Conservation (phyloP, 1,139 yeast species). For the Candida sanyaensis region DNA sequence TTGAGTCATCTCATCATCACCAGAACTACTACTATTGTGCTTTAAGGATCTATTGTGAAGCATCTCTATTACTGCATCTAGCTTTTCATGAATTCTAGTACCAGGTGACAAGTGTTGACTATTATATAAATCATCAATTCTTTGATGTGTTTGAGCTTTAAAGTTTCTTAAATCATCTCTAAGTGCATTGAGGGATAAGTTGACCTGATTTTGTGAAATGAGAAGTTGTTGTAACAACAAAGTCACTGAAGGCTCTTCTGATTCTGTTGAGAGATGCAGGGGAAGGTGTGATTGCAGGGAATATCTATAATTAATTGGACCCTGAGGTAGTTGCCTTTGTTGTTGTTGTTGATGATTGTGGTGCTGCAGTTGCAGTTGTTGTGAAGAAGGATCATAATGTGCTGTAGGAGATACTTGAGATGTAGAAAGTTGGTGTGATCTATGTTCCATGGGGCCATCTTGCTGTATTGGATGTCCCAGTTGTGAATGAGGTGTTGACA, state of each 20-base stretch:
- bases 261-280: not conserved
- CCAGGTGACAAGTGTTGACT: not conserved
- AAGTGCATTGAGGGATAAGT: conserved; percentile 16
- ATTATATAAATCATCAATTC: conserved; percentile 14
- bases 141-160: conserved; percentile 15
- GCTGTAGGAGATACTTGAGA: conserved; percentile 1
- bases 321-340: not conserved
- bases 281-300: not conserved
- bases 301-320: not conserved
- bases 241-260: not conserved
- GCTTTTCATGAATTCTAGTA: conserved; percentile 5
- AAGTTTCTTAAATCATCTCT: conserved; percentile 18
- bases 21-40: not conserved
- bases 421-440: not conserved
- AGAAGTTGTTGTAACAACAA: conserved; percentile 6
- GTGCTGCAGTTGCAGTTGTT: not conserved
- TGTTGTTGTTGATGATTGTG: not conserved
- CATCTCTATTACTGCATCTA: conserved; percentile 5
- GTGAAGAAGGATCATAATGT: not conserved
- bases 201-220: conserved; percentile 12
- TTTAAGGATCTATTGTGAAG: not conserved
- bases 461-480: not conserved
- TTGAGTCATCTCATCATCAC: conserved; percentile 4
- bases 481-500: not conserved
- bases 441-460: not conserved